Evolutionary conservation across 805 yeast genomes (phyloP), one percentile per base, ranked within the genome.

Genomic region (Candida alai): DNA sequence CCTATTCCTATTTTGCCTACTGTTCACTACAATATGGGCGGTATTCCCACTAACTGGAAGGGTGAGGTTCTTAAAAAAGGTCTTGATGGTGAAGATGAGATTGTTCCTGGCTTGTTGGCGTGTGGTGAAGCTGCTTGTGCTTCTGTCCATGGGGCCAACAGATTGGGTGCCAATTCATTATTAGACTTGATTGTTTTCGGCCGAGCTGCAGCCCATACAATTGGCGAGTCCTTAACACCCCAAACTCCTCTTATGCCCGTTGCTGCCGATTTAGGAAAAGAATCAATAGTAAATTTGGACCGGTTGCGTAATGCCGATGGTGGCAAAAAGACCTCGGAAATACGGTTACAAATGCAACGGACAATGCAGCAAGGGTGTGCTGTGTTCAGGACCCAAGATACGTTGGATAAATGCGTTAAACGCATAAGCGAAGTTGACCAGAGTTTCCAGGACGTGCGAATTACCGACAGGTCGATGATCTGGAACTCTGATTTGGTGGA

Each of bases 81-180:
- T 56, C 89, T 76, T 58, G 68, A 74, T 47, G 97, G 98, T 50
- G 78, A 90, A 53, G 98, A 90, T 61, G 78, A 74, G 57, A 78
- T 84, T 49, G 93, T 90, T 43, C 93, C 90, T 55, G 98, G 98
- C 56, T 74, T 90, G 50, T 75, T 78, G 62, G 97, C 98, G 11
- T 88, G 97, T 73, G 98, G 98, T 75, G 98, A 90, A 73, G 89
- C 95, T 47, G 98, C 97, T 28, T 90, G 97, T 77, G 97, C 95
- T 43, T 88, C 97, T 22, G 98, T 90, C 40, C 98, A 90, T 61
- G 98, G 98, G 70, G 98, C 98, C 44, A 90, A 90, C 78, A 88
- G 98, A 75, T 76, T 90, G 50, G 98, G 98, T 65, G 98, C 98
- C 48, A 90, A 90, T 78, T 93, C 98, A 8, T 73, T 90, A 53